Percentiles rank a stretch among this genome's conserved stretches.
Conservation (phyloP, 1,284 basidiomycete genomes). For the Heterobasidion parviporum region DNA sequence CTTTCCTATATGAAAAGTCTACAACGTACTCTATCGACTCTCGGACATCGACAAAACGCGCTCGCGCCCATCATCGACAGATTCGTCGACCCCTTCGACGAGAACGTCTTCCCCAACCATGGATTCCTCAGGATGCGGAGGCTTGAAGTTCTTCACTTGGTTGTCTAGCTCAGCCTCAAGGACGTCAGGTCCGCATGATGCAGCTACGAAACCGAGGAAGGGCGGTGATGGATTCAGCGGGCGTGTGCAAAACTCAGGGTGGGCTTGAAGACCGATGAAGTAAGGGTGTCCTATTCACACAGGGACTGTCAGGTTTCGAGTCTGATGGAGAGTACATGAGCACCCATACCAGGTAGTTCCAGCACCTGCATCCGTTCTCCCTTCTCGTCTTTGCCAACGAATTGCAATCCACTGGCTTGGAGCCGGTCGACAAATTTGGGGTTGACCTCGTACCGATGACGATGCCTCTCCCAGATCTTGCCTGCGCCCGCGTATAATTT, state of each 20-base stretch:
- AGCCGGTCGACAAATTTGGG: slow-evolving; percentile 78
- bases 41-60: slow-evolving; percentile 7
- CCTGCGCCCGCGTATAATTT: slow-evolving; percentile 80
- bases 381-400: slow-evolving; percentile 91
- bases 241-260: slow-evolving; percentile 98
- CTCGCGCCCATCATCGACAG: slow-evolving; percentile 6
- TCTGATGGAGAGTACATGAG: too few species aligned
- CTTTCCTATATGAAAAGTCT: neutral
- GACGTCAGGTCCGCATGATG: slow-evolving; percentile 57
- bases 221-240: slow-evolving; percentile 96
- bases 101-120: slow-evolving; percentile 41
- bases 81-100: slow-evolving; percentile 5
- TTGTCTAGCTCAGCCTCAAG: slow-evolving; percentile 71
- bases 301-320: too few species aligned
- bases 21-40: neutral
- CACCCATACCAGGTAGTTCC: slow-evolving; percentile 68
- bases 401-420: slow-evolving; percentile 68
- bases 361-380: slow-evolving; percentile 98
- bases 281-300: slow-evolving; percentile 51
- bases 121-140: slow-evolving; percentile 41
- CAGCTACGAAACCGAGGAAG: slow-evolving; percentile 94
- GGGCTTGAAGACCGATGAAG: slow-evolving; percentile 93
- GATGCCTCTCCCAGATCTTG: slow-evolving; percentile 94
- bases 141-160: slow-evolving; percentile 46
- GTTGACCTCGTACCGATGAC: slow-evolving; percentile 97